phyloP scores from a whole-genome alignment of 306 rosid genomes.

The Alnus rubra region DNA sequence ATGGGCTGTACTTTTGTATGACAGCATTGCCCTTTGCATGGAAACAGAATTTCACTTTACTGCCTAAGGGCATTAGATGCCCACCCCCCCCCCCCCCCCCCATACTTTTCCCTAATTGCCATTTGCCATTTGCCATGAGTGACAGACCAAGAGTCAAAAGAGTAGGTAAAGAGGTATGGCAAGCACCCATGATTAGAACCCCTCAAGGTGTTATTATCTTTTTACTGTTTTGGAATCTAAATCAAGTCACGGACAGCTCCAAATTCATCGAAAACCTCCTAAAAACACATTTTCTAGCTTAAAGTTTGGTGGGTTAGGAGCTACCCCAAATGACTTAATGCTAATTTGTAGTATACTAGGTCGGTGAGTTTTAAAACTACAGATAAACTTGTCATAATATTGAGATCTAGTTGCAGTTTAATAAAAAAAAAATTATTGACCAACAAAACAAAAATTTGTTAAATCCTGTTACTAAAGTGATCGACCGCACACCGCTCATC shows the following conservation, averaged over 20 bases:
- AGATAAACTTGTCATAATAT: no score
- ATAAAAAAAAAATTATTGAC: no score
- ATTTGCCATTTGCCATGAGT: slow-evolving; percentile 22
- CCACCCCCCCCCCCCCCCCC: neutral
- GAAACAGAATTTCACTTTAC: slow-evolving; percentile 23
- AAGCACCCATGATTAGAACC: slow-evolving; percentile 43
- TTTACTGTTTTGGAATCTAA: slow-evolving; percentile 27
- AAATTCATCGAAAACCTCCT: neutral
- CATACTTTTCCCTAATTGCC: slow-evolving; percentile 42
- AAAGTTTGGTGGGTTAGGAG: neutral
- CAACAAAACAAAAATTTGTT: no score
- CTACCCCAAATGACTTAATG: no score
- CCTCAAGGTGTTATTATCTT: slow-evolving; percentile 41
- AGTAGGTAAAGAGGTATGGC: slow-evolving; percentile 37
- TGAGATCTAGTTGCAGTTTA: no score
- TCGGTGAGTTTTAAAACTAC: no score
- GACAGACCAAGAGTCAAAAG: slow-evolving; percentile 45
- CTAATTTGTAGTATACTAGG: no score
- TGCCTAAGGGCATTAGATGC: slow-evolving; percentile 53
- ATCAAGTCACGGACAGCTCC: slow-evolving; percentile 12
- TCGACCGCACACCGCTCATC: no score
- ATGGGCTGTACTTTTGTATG: slow-evolving; percentile 36
- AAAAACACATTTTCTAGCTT: no score
- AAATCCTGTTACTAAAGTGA: no score
- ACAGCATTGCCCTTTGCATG: slow-evolving; percentile 57